Percentiles rank a stretch among this genome's conserved stretches.
These are phyloP conservation scores for Zasmidium angulare DNA, from an alignment of 2,329 filamentous ascomycete species.

Conservation along the genomic window DNA sequence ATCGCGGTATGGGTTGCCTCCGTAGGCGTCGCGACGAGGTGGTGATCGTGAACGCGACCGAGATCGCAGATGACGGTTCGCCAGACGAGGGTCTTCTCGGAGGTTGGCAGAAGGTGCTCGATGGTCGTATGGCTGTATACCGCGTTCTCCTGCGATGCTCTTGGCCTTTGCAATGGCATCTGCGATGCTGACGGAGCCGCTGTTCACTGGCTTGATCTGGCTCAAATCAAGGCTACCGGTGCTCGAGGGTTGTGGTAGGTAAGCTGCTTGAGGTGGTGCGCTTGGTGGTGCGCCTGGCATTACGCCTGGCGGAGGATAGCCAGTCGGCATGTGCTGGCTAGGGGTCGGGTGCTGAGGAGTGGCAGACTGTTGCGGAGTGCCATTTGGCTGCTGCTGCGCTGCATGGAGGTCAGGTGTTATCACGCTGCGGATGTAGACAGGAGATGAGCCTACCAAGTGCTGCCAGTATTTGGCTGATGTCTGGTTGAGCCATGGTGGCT, in stretches of 20 bases:
- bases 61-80: constrained; percentile 57
- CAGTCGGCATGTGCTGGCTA: constrained; percentile 35
- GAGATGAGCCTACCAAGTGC: constrained; percentile 44
- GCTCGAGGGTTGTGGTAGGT: constrained; percentile 66
- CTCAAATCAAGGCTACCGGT: constrained; percentile 79
- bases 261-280: constrained; percentile 29
- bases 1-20: constrained; percentile 73
- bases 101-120: constrained; percentile 18
- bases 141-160: constrained; percentile 77
- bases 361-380: constrained; percentile 39
- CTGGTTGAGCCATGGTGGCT: constrained; percentile 45
- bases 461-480: constrained; percentile 53
- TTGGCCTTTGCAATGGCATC: constrained; percentile 84
- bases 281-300: constrained; percentile 40
- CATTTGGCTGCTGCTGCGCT: constrained; percentile 35
- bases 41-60: constrained; percentile 71
- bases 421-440: not conserved
- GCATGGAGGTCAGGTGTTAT: constrained; percentile 1
- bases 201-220: constrained; percentile 73
- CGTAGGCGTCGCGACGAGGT: constrained; percentile 65
- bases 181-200: constrained; percentile 78
- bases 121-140: constrained; percentile 53
- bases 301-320: constrained; percentile 42
- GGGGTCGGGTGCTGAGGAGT: constrained; percentile 47
- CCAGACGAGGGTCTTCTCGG: constrained; percentile 48